These are phyloP conservation scores for Geotrichum reessii DNA, from an alignment of 1,139 yeast species.

Conservation along the genomic window DNA sequence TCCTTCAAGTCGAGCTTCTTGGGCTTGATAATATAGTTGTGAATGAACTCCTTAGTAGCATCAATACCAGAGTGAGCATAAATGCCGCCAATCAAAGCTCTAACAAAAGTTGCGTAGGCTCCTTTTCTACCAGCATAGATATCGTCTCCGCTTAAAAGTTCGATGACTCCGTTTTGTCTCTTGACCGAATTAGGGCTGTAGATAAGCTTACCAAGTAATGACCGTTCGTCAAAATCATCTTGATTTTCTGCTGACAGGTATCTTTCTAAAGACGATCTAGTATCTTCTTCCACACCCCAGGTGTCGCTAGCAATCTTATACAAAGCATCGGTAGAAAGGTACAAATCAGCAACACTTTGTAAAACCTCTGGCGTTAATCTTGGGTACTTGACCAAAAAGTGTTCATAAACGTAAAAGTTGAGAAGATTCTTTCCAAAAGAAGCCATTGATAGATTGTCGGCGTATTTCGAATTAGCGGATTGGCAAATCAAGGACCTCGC, in stretches of 20 bases:
- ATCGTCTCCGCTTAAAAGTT: slow-evolving; percentile 33
- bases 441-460: slow-evolving; percentile 74
- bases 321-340: slow-evolving; percentile 60
- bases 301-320: slow-evolving; percentile 50
- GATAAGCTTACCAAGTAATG: slow-evolving; percentile 33
- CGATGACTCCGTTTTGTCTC: slow-evolving; percentile 43
- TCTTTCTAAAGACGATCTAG: slow-evolving; percentile 57
- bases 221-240: background rate
- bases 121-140: slow-evolving; percentile 35
- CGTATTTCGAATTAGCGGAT: slow-evolving; percentile 42
- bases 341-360: slow-evolving; percentile 67
- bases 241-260: slow-evolving; percentile 51
- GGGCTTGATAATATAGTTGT: slow-evolving; percentile 60
- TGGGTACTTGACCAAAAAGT: slow-evolving; percentile 72
- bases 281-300: slow-evolving; percentile 89
- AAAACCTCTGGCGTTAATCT: slow-evolving; percentile 79
- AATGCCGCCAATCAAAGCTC: slow-evolving; percentile 43
- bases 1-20: slow-evolving; percentile 67
- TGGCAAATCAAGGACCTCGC: slow-evolving; percentile 72
- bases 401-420: slow-evolving; percentile 69
- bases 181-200: slow-evolving; percentile 28
- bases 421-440: slow-evolving; percentile 74
- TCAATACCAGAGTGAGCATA: slow-evolving; percentile 50
- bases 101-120: slow-evolving; percentile 47
- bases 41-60: slow-evolving; percentile 58